phyloP scores from a whole-genome alignment of 495 filamentous ascomycete genomes.

The Thermochaetoides thermophila region DNA sequence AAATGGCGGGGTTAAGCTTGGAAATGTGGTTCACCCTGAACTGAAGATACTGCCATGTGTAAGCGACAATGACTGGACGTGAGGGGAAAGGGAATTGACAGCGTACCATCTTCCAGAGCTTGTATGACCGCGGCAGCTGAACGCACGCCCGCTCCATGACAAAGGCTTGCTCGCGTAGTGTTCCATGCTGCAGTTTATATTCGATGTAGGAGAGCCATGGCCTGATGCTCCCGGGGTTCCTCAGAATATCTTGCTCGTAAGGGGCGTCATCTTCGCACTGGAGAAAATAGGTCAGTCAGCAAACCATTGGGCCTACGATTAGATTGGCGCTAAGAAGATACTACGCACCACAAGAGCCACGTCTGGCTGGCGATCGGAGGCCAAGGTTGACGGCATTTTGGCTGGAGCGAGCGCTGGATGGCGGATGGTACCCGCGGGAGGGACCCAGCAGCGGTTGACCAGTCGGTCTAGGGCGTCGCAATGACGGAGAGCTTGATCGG shows the following conservation, averaged over 20 bases:
- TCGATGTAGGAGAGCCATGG: constrained; percentile 94
- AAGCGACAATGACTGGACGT: constrained; percentile 4
- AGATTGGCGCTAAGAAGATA: no score
- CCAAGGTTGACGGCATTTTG: constrained; percentile 18
- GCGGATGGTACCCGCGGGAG: constrained; percentile 4
- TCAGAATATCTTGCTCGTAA: constrained; percentile 90
- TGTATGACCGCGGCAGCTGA: constrained; percentile 86
- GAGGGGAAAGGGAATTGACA: background rate
- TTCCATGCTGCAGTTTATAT: constrained; percentile 79
- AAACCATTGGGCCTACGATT: no score
- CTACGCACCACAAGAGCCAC: constrained; percentile 64
- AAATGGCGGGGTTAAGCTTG: constrained; percentile 70
- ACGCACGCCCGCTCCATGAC: constrained; percentile 85
- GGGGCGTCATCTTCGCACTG: constrained; percentile 77
- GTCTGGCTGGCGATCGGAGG: constrained; percentile 33
- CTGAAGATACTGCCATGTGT: constrained; percentile 56
- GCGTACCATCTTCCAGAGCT: constrained; percentile 91
- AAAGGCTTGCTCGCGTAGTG: constrained; percentile 80
- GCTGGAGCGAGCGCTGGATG: no score
- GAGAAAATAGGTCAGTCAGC: no score
- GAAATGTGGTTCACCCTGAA: constrained; percentile 71
- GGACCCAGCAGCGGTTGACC: no score
- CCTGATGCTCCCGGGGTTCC: constrained; percentile 73
- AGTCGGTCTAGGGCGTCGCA: no score
- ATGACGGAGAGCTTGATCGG: constrained; percentile 5